phyloP scores from a whole-genome alignment of 305 asterid genomes.

The Striga hermonthica region DNA sequence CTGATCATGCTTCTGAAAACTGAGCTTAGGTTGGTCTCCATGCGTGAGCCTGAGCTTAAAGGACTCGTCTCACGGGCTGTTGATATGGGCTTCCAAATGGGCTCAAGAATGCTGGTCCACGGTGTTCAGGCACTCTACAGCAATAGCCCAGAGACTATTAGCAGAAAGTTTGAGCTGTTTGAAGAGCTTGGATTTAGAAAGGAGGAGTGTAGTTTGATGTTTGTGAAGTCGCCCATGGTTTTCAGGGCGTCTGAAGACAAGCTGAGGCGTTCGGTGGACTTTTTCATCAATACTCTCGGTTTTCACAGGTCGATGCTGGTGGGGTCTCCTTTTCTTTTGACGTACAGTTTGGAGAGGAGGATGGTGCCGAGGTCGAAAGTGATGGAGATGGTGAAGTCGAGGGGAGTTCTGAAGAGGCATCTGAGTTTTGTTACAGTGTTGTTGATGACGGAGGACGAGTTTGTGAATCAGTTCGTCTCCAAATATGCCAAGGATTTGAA shows the following conservation, averaged over 20 bases:
- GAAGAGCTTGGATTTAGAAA: conserved; percentile 34
- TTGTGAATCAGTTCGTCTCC: conserved; percentile 19
- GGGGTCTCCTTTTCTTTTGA: conserved; percentile 25
- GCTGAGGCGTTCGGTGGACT: conserved; percentile 27
- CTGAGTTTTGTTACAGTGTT: neutral
- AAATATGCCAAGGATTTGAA: conserved; percentile 27
- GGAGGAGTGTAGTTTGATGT: conserved; percentile 33
- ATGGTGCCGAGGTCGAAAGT: conserved; percentile 39
- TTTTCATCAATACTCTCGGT: conserved; percentile 33
- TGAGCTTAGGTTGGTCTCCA: conserved; percentile 8
- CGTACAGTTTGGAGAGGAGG: conserved; percentile 38
- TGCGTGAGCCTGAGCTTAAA: conserved; percentile 20
- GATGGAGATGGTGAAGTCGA: conserved; percentile 28
- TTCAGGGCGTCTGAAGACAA: conserved; percentile 31
- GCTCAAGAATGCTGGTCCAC: conserved; percentile 39
- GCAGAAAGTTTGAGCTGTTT: conserved; percentile 30
- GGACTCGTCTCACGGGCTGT: conserved; percentile 30
- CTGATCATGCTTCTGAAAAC: conserved; percentile 23
- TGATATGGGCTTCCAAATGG: conserved; percentile 34
- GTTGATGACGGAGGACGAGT: neutral
- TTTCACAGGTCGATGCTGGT: conserved; percentile 31
- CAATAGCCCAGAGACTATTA: conserved; percentile 16
- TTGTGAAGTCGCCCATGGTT: conserved; percentile 31
- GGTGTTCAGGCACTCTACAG: conserved; percentile 8
- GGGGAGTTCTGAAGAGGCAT: conserved; percentile 6